phyloP scores from a whole-genome alignment of 805 yeast genomes.

The Wickerhamiella shivajii region DNA sequence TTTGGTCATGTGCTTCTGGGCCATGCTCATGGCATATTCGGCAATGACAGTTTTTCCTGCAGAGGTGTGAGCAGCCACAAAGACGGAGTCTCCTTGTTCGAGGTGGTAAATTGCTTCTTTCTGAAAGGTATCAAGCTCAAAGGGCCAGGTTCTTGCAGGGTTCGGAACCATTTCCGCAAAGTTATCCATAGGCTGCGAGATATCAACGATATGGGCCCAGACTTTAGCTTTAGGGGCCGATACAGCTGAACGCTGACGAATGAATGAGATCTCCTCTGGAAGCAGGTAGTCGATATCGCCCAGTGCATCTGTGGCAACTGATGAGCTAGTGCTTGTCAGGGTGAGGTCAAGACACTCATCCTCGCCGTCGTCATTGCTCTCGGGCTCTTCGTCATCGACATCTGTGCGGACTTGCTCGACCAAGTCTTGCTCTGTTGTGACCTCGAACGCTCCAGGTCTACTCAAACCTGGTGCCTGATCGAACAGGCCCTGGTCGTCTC shows the following conservation, averaged over 20 bases:
- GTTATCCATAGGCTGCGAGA: slow-evolving; percentile 68
- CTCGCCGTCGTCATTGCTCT: slow-evolving; percentile 7
- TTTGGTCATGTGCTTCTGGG: slow-evolving; percentile 88
- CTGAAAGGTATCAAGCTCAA: slow-evolving; percentile 86
- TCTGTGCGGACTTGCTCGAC: slow-evolving; percentile 8
- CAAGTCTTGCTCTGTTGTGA: slow-evolving; percentile 11
- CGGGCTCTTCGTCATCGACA: slow-evolving; percentile 14
- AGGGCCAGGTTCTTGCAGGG: slow-evolving; percentile 91
- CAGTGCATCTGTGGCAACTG: slow-evolving; percentile 10
- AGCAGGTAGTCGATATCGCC: slow-evolving; percentile 30
- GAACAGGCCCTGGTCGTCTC: slow-evolving; percentile 60
- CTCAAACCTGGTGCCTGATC: slow-evolving; percentile 72
- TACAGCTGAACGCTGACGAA: slow-evolving; percentile 20
- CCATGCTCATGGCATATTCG: slow-evolving; percentile 96
- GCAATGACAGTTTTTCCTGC: slow-evolving; percentile 94
- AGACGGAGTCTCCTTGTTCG: slow-evolving; percentile 96
- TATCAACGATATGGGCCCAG: slow-evolving; percentile 94
- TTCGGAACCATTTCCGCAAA: slow-evolving; percentile 81
- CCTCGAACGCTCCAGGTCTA: slow-evolving; percentile 37
- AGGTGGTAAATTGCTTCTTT: slow-evolving; percentile 93
- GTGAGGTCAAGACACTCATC: slow-evolving; percentile 9
- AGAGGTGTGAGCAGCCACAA: slow-evolving; percentile 97
- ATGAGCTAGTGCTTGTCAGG: too few species aligned
- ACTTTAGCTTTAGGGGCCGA: slow-evolving; percentile 28
- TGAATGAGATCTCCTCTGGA: slow-evolving; percentile 38